phyloP scores from a whole-genome alignment of 2,329 filamentous ascomycete genomes.

The Malbranchea zuffiana region DNA sequence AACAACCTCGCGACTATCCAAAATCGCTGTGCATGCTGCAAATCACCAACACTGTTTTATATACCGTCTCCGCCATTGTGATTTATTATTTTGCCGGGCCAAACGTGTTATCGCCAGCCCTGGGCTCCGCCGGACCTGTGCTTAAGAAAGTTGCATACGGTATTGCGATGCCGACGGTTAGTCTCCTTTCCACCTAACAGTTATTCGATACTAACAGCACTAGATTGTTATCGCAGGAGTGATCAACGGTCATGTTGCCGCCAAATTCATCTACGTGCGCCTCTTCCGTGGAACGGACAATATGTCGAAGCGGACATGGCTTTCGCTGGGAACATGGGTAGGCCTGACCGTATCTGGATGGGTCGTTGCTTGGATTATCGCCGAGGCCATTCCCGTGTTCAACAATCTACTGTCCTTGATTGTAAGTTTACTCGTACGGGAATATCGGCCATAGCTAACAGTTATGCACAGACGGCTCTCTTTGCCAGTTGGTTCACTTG shows the following conservation, averaged over 20 bases:
- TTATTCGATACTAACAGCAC: not conserved
- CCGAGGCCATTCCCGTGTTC: conserved; percentile 59
- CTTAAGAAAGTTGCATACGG: conserved; percentile 57
- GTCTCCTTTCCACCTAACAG: conserved; percentile 13
- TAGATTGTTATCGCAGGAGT: conserved; percentile 59
- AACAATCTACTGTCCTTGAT: conserved; percentile 55
- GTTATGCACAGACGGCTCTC: conserved; percentile 35
- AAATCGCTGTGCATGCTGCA: conserved; percentile 55
- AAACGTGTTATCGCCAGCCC: conserved; percentile 52
- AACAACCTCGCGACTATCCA: conserved; percentile 48
- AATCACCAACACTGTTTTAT: conserved; percentile 48
- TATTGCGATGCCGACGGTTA: conserved; percentile 52
- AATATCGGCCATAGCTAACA: conserved; percentile 13
- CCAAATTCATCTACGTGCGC: conserved; percentile 55
- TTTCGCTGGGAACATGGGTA: conserved; percentile 49
- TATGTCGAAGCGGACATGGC: conserved; percentile 40
- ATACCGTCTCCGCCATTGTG: conserved; percentile 54
- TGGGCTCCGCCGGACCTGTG: conserved; percentile 48
- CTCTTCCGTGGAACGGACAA: conserved; percentile 51
- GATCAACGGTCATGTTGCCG: conserved; percentile 56
- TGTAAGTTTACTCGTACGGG: conserved; percentile 17
- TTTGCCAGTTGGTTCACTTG: conserved; percentile 59
- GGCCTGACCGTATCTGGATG: conserved; percentile 46
- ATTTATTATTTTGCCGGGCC: conserved; percentile 58
- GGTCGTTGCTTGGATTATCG: conserved; percentile 55